Evolutionary conservation across 352 stramenopile genomes (phyloP), one percentile per base, ranked within the genome.

Genomic region (Lagenidium sp.): DNA sequence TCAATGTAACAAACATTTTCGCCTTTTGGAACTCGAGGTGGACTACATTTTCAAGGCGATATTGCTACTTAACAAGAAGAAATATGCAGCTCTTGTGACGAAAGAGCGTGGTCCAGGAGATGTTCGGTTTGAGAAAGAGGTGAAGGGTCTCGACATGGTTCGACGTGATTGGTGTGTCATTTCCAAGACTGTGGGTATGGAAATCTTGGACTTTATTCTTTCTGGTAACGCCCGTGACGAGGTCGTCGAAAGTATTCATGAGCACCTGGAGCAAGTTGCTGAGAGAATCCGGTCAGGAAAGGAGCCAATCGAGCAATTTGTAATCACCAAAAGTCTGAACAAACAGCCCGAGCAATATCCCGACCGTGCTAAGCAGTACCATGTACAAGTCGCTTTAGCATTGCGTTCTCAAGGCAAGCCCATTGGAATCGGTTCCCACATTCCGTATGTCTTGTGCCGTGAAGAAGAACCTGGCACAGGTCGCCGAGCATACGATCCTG

Each of bases 61-160:
- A 76, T 69, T 99, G 34, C 77, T 99, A 35, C 82, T 99, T 22
- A 99, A 99, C 71, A 99, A 99, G 72, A 99, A 99, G 66, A 99
- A 99, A 65, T 99, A 99, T 63, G 97, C 97, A 1, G 96, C 97
- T 21, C 63, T 99, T 2, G 93, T 97, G 10, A 74, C 98, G 6
- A 88, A 97, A 16, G 84, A 98, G 51, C 57, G 53, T 13, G 52
- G 57, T 8, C 65, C 75, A n/a, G 48, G 54, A 20, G 67, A 85
- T 24, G 58, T 65, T 7, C 51, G 51, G n/a, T 95, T 94, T 43
- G 80, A 97, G 28, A 98, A 97, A 49, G 97, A 99, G 63, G 95
- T 97, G 32, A 99, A 99, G 63, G 97, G 96, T 68, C 73, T 96
- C 25, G 97, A 99, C 64, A 82, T 99, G 44, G 97, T 99, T 39